These are phyloP conservation scores for Cercophora scortea DNA, from an alignment of 495 filamentous ascomycete species.

Conservation along the genomic window DNA sequence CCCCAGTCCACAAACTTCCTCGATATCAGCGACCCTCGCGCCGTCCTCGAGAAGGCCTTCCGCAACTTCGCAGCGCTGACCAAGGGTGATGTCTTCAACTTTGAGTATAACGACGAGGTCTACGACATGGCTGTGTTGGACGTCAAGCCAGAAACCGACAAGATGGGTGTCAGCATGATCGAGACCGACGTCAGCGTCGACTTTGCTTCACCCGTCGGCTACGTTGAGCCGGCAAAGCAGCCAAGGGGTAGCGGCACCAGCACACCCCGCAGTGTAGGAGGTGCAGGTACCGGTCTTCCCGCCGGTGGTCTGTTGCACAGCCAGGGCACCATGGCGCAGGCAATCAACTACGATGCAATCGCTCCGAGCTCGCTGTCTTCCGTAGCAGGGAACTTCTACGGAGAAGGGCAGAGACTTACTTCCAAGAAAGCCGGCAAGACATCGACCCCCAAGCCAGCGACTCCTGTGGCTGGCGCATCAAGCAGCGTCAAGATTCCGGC, in stretches of 20 bases:
- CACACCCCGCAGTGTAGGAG: constrained; percentile 43
- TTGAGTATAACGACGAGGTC: constrained; percentile 86
- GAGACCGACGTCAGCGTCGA: constrained; percentile 95
- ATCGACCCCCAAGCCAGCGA: constrained; percentile 72
- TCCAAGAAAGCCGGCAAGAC: constrained; percentile 73
- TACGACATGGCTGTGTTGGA: constrained; percentile 91
- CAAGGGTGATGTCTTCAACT: constrained; percentile 87
- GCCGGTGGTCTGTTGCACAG: constrained; percentile 66
- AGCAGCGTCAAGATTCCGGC: constrained; percentile 43
- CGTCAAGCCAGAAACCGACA: constrained; percentile 71
- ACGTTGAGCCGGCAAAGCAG: constrained; percentile 70
- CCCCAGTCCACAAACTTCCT: constrained; percentile 87
- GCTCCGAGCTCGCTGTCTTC: constrained; percentile 58
- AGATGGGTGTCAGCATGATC: constrained; percentile 79
- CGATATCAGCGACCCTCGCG: constrained; percentile 93
- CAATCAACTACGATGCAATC: constrained; percentile 95
- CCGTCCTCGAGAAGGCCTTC: constrained; percentile 94
- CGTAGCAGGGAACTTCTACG: constrained; percentile 66
- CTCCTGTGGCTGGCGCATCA: constrained; percentile 64
- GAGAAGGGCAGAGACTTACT: constrained; percentile 68
- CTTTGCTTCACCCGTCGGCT: constrained; percentile 89
- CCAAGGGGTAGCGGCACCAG: constrained; percentile 49
- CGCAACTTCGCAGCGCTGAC: constrained; percentile 90
- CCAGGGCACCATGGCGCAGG: constrained; percentile 90
- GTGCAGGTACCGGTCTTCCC: constrained; percentile 40